phyloP scores from a whole-genome alignment of 768 basidiomycete genomes.

The Lactarius sanguifluus region DNA sequence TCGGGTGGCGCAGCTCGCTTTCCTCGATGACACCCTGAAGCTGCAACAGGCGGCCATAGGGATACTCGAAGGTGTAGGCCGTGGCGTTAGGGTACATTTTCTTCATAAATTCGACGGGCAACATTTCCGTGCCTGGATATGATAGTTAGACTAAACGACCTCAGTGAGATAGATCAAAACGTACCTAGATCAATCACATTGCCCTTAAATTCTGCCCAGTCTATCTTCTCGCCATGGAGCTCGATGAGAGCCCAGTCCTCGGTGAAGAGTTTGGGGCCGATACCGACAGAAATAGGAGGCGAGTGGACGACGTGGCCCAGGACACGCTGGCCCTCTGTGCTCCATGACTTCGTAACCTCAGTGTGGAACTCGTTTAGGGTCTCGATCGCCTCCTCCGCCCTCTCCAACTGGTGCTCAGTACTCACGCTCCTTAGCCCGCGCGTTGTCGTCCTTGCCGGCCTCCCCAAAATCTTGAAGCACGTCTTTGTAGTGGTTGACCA shows the following conservation, averaged over 20 bases:
- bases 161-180: slow-evolving; percentile 8
- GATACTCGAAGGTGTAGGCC: slow-evolving; percentile 24
- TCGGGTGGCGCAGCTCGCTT: slow-evolving; percentile 27
- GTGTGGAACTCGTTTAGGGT: background rate
- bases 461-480: background rate
- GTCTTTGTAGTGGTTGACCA: background rate
- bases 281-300: slow-evolving; percentile 26
- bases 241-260: slow-evolving; percentile 35
- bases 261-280: slow-evolving; percentile 22
- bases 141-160: slow-evolving; percentile 13
- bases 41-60: slow-evolving; percentile 29
- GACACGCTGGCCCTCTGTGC: background rate
- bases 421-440: background rate
- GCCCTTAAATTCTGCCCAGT: slow-evolving; percentile 29
- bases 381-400: background rate
- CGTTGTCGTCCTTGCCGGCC: background rate
- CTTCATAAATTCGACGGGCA: too few species aligned
- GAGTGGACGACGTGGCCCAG: slow-evolving; percentile 1
- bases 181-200: slow-evolving; percentile 7
- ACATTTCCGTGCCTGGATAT: slow-evolving; percentile 10
- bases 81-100: too few species aligned
- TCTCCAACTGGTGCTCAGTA: background rate
- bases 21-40: slow-evolving; percentile 29
- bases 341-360: background rate
- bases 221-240: slow-evolving; percentile 32